Evolutionary conservation across 2,329 filamentous ascomycete species (phyloP).

Genomic region (Rosellinia necatrix): DNA sequence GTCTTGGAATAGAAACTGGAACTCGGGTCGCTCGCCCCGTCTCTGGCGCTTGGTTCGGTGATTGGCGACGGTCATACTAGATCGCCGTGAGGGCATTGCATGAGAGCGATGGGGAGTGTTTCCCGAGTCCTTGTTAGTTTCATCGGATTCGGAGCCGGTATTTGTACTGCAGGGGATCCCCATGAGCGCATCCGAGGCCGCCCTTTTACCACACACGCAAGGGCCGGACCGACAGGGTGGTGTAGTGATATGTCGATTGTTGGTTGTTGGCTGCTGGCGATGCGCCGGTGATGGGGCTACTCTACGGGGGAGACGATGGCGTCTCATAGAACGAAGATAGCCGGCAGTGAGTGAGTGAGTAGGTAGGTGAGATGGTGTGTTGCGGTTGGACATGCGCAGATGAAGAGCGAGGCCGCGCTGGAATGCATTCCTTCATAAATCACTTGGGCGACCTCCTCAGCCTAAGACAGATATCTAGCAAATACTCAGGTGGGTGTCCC

Average conservation of each 20-base stretch:
- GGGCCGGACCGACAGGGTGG: too few relatives aligned
- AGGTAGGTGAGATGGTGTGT: too few relatives aligned
- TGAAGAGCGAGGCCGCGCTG: too few relatives aligned
- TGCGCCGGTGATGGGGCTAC: too few relatives aligned
- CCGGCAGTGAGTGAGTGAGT: too few relatives aligned
- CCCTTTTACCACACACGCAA: not conserved
- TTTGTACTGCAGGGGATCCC: slow-evolving; percentile 33
- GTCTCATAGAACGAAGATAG: too few relatives aligned
- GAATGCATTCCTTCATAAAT: too few relatives aligned
- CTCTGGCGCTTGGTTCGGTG: not conserved
- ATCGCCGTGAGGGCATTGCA: slow-evolving; percentile 15
- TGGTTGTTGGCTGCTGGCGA: not conserved
- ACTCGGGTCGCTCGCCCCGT: not conserved
- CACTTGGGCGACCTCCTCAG: too few relatives aligned
- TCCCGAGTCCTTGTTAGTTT: slow-evolving; percentile 30
- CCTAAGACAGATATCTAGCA: too few relatives aligned
- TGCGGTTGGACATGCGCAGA: too few relatives aligned
- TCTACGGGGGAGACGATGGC: too few relatives aligned
- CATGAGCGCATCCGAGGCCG: slow-evolving; percentile 32
- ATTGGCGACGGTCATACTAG: slow-evolving; percentile 25
- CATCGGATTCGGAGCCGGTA: slow-evolving; percentile 33
- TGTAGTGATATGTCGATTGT: not conserved
- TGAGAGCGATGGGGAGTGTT: slow-evolving; percentile 20
- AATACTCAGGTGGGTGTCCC: too few relatives aligned
- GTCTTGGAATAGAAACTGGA: slow-evolving; percentile 30